Percentiles rank a stretch among this genome's conserved stretches.
phyloP scores from a whole-genome alignment of 2,329 filamentous ascomycete genomes.

The Monosporascus sp. region DNA sequence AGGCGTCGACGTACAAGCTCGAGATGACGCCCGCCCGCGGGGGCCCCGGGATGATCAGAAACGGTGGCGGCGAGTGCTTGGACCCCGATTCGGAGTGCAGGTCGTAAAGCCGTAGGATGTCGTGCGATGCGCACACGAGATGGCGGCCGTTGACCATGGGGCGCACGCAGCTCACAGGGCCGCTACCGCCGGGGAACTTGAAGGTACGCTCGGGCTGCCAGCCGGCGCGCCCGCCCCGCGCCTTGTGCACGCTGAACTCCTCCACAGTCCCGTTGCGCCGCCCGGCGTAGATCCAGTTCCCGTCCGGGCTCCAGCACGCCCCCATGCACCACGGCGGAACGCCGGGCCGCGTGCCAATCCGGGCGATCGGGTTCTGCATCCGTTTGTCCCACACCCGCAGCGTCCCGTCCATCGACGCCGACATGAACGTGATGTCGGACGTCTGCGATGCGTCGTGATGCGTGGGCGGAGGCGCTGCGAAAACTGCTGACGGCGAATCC shows the following conservation, averaged over 20 bases:
- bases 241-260: constrained; percentile 84
- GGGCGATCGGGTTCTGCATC: constrained; percentile 69
- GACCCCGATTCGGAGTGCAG: constrained; percentile 59
- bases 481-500: constrained; percentile 31
- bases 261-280: constrained; percentile 89
- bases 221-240: constrained; percentile 52
- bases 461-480: constrained; percentile 32
- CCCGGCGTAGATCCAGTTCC: constrained; percentile 91
- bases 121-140: constrained; percentile 86
- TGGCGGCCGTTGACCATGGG: constrained; percentile 92
- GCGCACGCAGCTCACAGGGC: constrained; percentile 79
- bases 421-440: constrained; percentile 77
- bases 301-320: constrained; percentile 92
- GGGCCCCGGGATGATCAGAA: constrained; percentile 90
- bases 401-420: constrained; percentile 80
- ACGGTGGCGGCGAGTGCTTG: constrained; percentile 79
- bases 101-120: constrained; percentile 91
- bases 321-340: constrained; percentile 97
- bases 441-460: constrained; percentile 52
- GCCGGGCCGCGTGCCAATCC: constrained; percentile 66
- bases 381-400: constrained; percentile 92
- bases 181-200: constrained; percentile 84
- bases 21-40: constrained; percentile 80
- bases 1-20: constrained; percentile 79
- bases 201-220: constrained; percentile 73